Evolutionary conservation across 129 eudicot species (phyloP).

Genomic region (carrot (Daucus carota)): DNA sequence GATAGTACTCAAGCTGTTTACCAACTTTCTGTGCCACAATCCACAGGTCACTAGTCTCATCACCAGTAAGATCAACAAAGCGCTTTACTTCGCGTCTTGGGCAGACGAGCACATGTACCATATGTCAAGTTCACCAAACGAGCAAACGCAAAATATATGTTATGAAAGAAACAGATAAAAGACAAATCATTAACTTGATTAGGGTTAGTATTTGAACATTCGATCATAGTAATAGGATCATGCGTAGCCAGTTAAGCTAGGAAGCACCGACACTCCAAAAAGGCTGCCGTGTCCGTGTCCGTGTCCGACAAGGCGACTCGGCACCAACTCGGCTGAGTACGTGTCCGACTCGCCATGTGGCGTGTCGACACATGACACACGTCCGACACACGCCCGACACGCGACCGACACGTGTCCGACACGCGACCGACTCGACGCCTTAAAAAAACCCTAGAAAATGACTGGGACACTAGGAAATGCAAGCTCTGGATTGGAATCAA

Average conservation of each 20-base stretch:
- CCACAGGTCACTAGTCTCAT: constrained; percentile 85
- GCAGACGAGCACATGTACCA: constrained; percentile 82
- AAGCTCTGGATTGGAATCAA: too few species aligned
- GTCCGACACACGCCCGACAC: too few species aligned
- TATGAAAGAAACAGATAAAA: background rate
- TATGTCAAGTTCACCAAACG: constrained; percentile 57
- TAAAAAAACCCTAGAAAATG: too few species aligned
- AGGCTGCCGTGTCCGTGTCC: too few species aligned
- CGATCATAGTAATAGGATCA: background rate
- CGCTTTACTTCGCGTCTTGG: constrained; percentile 95
- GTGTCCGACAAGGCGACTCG: too few species aligned
- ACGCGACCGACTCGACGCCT: too few species aligned
- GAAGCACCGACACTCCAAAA: too few species aligned
- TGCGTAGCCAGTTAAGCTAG: background rate
- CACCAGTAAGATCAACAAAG: constrained; percentile 66
- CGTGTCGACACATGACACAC: too few species aligned
- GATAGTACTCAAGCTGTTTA: constrained; percentile 63
- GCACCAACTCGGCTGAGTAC: too few species aligned
- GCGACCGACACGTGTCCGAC: too few species aligned
- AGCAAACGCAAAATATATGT: background rate
- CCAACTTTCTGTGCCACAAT: constrained; percentile 76
- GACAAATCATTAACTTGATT: background rate
- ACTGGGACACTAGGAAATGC: too few species aligned
- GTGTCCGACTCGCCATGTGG: too few species aligned
- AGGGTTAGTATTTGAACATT: background rate